Conservation (phyloP, 2,329 filamentous ascomycete species). For the Fusarium redolens region DNA sequence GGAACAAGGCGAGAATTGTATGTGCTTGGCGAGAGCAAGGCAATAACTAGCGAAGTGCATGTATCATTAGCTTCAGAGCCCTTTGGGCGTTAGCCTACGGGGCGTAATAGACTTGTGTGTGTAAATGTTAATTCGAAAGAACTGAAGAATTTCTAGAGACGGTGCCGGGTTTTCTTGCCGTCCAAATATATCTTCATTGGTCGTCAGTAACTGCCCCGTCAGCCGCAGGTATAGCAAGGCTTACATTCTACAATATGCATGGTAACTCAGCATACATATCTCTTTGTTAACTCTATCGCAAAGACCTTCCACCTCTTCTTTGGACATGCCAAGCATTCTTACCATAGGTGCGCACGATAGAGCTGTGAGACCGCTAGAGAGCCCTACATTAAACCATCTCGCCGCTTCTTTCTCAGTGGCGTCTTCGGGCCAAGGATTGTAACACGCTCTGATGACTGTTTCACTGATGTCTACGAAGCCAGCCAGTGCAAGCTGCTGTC, state of each 20-base stretch:
- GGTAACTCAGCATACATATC: not conserved
- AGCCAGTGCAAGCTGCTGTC: not conserved
- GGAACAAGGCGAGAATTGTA: not conserved
- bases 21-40: slow-evolving; percentile 6
- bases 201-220: not conserved
- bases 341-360: not conserved
- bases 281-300: not conserved
- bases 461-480: not conserved
- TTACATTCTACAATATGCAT: not conserved
- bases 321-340: not conserved
- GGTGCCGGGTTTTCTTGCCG: not conserved
- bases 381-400: not conserved
- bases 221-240: not conserved
- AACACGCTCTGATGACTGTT: not conserved
- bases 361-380: not conserved
- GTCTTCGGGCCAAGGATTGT: not conserved
- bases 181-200: not conserved
- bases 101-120: not conserved
- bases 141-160: not conserved
- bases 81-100: not conserved
- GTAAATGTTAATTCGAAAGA: not conserved
- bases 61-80: slow-evolving; percentile 17
- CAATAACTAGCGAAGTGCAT: slow-evolving; percentile 9
- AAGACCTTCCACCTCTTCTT: not conserved
- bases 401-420: not conserved